Evolutionary conservation across 2,329 filamentous ascomycete genomes (phyloP), one percentile per base, ranked within the genome.

Genomic region (Cadophora malorum): DNA sequence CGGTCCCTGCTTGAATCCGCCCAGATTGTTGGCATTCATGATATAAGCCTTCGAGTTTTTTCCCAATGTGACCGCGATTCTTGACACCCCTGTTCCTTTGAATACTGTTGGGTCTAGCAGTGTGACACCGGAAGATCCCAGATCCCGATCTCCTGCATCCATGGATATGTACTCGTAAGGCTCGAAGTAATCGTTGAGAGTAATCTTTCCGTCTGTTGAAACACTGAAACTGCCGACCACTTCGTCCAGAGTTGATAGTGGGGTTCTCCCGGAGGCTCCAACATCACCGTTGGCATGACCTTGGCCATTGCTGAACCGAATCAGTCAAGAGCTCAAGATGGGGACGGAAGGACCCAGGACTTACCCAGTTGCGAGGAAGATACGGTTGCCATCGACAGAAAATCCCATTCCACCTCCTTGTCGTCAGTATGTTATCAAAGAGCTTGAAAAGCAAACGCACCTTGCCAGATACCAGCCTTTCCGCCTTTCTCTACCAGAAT

Each of bases 151-250:
- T 0, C 80, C 83, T 8, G 81, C 83, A 62, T 85, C 83, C 60
- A 85, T 77, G 0, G 81, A 79, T 65, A 79, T 79, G 65, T 86
- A 86, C 58, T 85, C 83, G 70, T 80, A 84, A 0, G 85, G 85
- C 79, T 86, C 83, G 67, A 86, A 86, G 72, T 86, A 87, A 63
- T 86, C 84, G 10, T 80, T 78, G 4, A 85, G 70, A 0, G 77
- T 78, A 0, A 86, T 80, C 52, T 84, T 80, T 7, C 82, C 83
- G 1, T 80, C 77, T 0, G 72, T 65, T 31, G 80, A 79, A 35
- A 82, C 75, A 0, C 77, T 79, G 76, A 84, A 80, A 69, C 82
- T 82, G 8, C 81, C 79, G 0, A 82, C 80, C 0, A 81, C 80
- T 70, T 84, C 79, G 41, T 84, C 82, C 41, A 84, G 75, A 0